These are phyloP conservation scores for Neoboletus magnificus DNA, from an alignment of 768 basidiomycete species.

Conservation along the genomic window DNA sequence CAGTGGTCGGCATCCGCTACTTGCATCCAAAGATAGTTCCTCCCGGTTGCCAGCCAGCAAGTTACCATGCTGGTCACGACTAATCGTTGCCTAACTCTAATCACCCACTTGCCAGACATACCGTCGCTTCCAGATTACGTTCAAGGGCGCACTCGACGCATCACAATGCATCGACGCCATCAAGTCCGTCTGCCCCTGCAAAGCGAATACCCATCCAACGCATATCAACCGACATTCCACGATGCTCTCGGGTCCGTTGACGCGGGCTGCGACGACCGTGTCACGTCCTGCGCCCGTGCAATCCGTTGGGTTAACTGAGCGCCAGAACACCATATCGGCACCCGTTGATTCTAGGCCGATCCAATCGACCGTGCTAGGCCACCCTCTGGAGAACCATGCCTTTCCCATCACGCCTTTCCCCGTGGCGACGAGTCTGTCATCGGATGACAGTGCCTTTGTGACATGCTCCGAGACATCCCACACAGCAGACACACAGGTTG, in stretches of 20 bases:
- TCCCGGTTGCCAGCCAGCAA: conserved; percentile 31
- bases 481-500: conserved; percentile 1
- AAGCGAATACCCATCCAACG: conserved; percentile 44
- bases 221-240: conserved; percentile 18
- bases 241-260: conserved; percentile 12
- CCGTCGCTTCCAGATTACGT: conserved; percentile 75
- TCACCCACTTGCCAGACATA: conserved; percentile 45
- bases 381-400: neutral
- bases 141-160: conserved; percentile 47
- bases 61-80: conserved; percentile 4
- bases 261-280: conserved; percentile 15
- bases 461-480: conserved; percentile 27
- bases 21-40: conserved; percentile 44
- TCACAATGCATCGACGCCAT: conserved; percentile 60
- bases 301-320: neutral
- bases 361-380: neutral
- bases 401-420: conserved; percentile 7
- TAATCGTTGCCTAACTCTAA: conserved; percentile 2
- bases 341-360: neutral
- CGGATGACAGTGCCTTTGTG: conserved; percentile 27
- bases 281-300: neutral
- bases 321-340: neutral
- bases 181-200: conserved; percentile 71
- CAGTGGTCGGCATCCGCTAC: conserved; percentile 73
- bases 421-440: conserved; percentile 15